A percentile compares a stretch with the other conserved stretches of the same genome.
Evolutionary conservation across 2,329 filamentous ascomycete species (phyloP).

Genomic region (Aureobasidium pullulans): DNA sequence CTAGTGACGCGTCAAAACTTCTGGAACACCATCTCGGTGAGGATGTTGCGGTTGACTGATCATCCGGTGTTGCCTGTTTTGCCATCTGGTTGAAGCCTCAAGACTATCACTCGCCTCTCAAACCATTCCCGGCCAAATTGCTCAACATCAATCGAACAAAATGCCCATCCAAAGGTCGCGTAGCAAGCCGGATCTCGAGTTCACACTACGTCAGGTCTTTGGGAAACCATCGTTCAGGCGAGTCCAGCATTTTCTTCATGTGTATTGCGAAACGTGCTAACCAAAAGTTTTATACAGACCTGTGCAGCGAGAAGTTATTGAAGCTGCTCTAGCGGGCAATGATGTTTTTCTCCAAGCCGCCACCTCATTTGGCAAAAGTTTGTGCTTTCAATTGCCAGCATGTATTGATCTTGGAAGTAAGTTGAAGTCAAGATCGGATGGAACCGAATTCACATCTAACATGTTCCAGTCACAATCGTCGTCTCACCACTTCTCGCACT

Average conservation of each 20-base stretch:
- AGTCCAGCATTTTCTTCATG: not conserved
- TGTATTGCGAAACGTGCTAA: not conserved
- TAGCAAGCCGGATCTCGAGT: slow-evolving; percentile 25
- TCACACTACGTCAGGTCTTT: slow-evolving; percentile 30
- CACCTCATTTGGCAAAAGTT: slow-evolving; percentile 59
- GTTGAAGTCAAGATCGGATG: slow-evolving; percentile 28
- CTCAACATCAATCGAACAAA: not conserved
- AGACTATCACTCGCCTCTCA: not conserved
- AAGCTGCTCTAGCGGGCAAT: slow-evolving; percentile 68
- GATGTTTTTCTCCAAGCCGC: slow-evolving; percentile 93
- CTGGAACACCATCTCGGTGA: not conserved
- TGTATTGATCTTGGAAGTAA: slow-evolving; percentile 71
- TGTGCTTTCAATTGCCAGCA: slow-evolving; percentile 39
- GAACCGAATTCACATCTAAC: not conserved
- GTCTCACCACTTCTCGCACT: slow-evolving; percentile 82
- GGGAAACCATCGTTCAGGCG: slow-evolving; percentile 28
- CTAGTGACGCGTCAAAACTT: not conserved
- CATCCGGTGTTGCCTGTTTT: slow-evolving; percentile 5
- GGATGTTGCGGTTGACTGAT: not conserved
- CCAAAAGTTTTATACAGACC: slow-evolving; percentile 46
- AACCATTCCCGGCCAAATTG: not conserved
- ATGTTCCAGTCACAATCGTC: slow-evolving; percentile 67
- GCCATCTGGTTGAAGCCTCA: slow-evolving; percentile 10
- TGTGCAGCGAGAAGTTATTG: slow-evolving; percentile 79
- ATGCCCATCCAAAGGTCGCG: slow-evolving; percentile 15